A percentile compares a stretch with the other conserved stretches of the same genome.
phyloP scores from a whole-genome alignment of 805 yeast species.

The Metschnikowia gruessii region DNA sequence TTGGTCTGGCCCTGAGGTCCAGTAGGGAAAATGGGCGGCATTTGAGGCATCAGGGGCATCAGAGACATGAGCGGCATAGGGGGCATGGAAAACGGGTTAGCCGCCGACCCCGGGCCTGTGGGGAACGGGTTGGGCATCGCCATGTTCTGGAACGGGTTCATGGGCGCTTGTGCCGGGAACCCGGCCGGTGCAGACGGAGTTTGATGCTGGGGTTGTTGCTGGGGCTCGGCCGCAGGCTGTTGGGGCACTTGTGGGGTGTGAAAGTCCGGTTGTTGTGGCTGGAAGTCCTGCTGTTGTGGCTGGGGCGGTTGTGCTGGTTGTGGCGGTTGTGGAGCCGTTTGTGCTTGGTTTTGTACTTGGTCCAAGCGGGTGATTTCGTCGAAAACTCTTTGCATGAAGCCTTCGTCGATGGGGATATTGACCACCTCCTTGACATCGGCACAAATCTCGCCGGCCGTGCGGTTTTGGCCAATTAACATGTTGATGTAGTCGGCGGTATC shows the following conservation, averaged over 20 bases:
- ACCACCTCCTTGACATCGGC: constrained; percentile 60
- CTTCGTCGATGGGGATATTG: constrained; percentile 56
- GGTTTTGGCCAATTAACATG: constrained; percentile 67
- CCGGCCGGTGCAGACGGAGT: background rate
- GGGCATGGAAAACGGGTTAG: constrained; percentile 11
- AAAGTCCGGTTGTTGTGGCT: background rate
- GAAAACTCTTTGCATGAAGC: constrained; percentile 55
- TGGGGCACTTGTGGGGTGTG: constrained; percentile 1
- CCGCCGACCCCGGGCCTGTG: background rate
- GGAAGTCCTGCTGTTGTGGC: background rate
- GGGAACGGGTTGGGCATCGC: constrained; percentile 1
- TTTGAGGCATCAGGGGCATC: no score
- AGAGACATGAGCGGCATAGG: constrained; percentile 1
- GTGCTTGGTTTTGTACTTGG: constrained; percentile 11
- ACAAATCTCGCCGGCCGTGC: constrained; percentile 57
- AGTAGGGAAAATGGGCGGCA: constrained; percentile 7
- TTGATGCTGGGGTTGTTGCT: no score
- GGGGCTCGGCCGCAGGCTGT: background rate
- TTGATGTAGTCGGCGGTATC: constrained; percentile 63
- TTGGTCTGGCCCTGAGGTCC: constrained; percentile 10
- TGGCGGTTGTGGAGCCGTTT: constrained; percentile 13
- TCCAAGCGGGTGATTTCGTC: constrained; percentile 44
- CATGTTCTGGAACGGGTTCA: constrained; percentile 11
- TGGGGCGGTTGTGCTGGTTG: constrained; percentile 6
- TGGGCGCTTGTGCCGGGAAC: constrained; percentile 9